Base-by-base conservation (phyloP, 2,329 filamentous ascomycete species). In the Trichoderma endophyticum region DNA sequence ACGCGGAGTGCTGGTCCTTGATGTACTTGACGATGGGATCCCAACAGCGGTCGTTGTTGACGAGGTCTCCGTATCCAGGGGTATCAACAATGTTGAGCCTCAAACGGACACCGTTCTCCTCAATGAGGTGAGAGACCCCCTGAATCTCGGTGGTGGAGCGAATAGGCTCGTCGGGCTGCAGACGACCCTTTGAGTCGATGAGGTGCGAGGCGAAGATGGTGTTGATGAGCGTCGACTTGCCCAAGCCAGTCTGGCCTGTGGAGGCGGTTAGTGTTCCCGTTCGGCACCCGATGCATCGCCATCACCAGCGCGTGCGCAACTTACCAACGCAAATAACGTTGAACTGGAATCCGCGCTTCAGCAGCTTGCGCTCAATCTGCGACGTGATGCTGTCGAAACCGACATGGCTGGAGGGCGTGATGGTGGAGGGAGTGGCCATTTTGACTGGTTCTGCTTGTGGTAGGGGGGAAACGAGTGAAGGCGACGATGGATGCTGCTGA, bases 1-100 rank as follows among this genome's bases (percentile, higher is more conserved):
- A 99, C 79, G 96, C 95, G 68, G 94, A 98, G 88, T 99, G 96
- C 88, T 99, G 96, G 85, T 99, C 96, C 89, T 99, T 99, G 89
- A 99, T 99, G 86, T 99, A 99, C 88, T 99, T 99, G 88, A 99
- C 95, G 83, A 99, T 99, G 75, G 96, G 96, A 82, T 99, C 96
- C 96, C 96, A 99, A 91, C 96, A 99, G 89, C 96, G 93, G 86
- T 99, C 96, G 84, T 99, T 99, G 90, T 99, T 99, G 84, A 99
- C 96, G 81, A 98, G 90, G 80, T 99, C 96, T 81, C 96, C 96
- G 80, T 99, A 99, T 76, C 96, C 96, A 75, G 96, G 96, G 75
- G 96, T 99, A 83, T 99, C 96, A 80, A 99, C 96, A 80, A 99
- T 99, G 90, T 98, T 99, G 80, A 99, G 88, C 79, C 96, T 90